A percentile compares a stretch with the other conserved stretches of the same genome.
Conservation (phyloP, 139 green algal species). For the Picochlorum sp. region DNA sequence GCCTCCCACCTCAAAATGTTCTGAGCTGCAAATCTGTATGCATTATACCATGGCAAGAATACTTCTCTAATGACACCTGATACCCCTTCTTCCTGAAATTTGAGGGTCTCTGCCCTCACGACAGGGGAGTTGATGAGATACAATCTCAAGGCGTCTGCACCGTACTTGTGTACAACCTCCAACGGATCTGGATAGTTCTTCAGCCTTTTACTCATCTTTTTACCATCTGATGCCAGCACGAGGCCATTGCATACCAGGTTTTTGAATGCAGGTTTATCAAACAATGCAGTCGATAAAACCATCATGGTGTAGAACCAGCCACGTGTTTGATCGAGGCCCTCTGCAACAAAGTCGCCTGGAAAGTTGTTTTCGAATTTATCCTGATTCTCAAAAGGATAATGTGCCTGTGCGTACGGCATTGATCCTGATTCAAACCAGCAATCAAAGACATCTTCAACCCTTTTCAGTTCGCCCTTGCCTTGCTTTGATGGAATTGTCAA, state of each 20-base stretch:
- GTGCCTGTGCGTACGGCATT: constrained; percentile 95
- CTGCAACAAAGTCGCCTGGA: constrained; percentile 85
- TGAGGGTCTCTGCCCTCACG: constrained; percentile 83
- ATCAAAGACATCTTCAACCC: constrained; percentile 97
- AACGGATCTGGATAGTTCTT: constrained; percentile 95
- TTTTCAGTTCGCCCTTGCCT: constrained; percentile 57
- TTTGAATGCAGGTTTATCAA: constrained; percentile 96
- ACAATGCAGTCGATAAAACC: constrained; percentile 96
- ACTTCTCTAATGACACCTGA: constrained; percentile 91
- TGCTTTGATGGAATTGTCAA: constrained; percentile 84
- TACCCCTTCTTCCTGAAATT: constrained; percentile 95
- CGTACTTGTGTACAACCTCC: constrained; percentile 82
- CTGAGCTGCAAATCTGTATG: constrained; percentile 88
- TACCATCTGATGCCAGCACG: constrained; percentile 93
- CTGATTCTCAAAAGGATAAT: constrained; percentile 99
- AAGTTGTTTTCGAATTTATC: constrained; percentile 86
- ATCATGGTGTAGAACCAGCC: constrained; percentile 99
- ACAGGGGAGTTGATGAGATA: constrained; percentile 98
- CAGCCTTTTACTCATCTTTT: constrained; percentile 99
- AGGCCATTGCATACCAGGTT: constrained; percentile 99
- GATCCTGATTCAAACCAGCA: constrained; percentile 97
- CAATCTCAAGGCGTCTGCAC: constrained; percentile 89
- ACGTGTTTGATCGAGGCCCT: constrained; percentile 89
- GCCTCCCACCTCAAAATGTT: constrained; percentile 71
- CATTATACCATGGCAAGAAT: constrained; percentile 99